Evolutionary conservation across 73 alveolate genomes (phyloP), one percentile per base, ranked within the genome.

Genomic region (Stentor roeselii): DNA sequence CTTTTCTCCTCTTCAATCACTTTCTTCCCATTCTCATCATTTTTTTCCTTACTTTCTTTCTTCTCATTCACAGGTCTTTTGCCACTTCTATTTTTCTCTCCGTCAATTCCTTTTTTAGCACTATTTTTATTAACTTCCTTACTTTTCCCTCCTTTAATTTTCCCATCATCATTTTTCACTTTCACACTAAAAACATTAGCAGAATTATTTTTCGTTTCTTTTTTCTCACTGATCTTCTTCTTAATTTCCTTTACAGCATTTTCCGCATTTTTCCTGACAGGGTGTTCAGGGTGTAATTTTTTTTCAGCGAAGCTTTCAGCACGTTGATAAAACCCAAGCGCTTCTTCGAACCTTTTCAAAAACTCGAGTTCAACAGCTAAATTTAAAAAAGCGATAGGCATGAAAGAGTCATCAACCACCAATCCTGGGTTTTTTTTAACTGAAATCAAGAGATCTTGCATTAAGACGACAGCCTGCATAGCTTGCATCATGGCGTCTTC

Each of bases 331-430:
- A 90, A 76, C 61, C 85, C 88, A 32, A 93, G 58, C 0, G 98
- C 94, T 60, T 93, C 95, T 59, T 86, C 96, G 3, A 82, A 90
- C 36, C 91, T 60, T 59, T 93, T 94, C 38, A 94, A 83, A 82
- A 85, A 94, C 75, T 94, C 98, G 42, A 90, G 82, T 78, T 94
- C 98, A 3, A 94, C 97, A 14, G 92, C 98, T 58, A 94, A 39
- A 74, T 94, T 94, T 76, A 92, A 97, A 78, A 90, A 94, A 31
- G 97, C 95, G 0, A 94, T 94, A 0, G 97, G 92, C 34, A 94
- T 75, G 36, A 94, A 93, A 34, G 92, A 60, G 60, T 92, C 97
- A 74, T 93, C 92, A 60, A 86, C 85, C 38, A 59, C 86, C 58
- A 91, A 36, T 35, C 86, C 83, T 42, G 78, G 37, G 1, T 21